Conservation (phyloP, 2,329 filamentous ascomycete species). For the Colletotrichum melonis region DNA sequence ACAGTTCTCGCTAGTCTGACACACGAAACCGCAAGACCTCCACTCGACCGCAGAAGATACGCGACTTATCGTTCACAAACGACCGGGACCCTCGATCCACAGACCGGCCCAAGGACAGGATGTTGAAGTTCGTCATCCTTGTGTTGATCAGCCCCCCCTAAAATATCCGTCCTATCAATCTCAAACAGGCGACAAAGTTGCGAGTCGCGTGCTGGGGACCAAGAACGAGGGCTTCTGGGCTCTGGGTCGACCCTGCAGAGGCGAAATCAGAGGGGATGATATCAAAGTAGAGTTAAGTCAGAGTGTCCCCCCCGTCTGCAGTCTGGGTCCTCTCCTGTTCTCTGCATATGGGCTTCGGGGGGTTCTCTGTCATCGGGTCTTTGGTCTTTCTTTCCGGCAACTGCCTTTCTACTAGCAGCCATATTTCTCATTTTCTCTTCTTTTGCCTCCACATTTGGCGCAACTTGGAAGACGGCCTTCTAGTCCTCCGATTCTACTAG, state of each 20-base stretch:
- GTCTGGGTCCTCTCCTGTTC: conserved; percentile 19
- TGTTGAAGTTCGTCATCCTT: conserved; percentile 42
- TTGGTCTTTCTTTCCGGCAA: conserved; percentile 15
- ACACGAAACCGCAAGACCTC: conserved; percentile 37
- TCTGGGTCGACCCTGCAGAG: conserved; percentile 24
- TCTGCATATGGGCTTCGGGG: conserved; percentile 19
- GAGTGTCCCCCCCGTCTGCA: conserved; percentile 1
- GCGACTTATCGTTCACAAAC: conserved; percentile 31
- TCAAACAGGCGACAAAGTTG: conserved; percentile 56
- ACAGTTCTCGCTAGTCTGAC: conserved; percentile 37
- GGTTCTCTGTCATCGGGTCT: conserved; percentile 23
- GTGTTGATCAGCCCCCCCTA: conserved; percentile 56
- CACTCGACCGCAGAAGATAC: conserved; percentile 33
- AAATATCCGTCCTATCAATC: conserved; percentile 61
- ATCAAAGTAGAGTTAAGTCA: conserved; percentile 35
- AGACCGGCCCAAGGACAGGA: conserved; percentile 32
- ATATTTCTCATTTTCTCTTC: neutral
- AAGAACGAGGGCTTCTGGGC: conserved; percentile 22
- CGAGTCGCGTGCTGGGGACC: conserved; percentile 36
- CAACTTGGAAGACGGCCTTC: neutral
- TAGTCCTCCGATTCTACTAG: conserved; percentile 9
- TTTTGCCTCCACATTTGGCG: neutral
- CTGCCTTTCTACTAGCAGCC: neutral
- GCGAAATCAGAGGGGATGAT: conserved; percentile 28
- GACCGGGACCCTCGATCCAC: conserved; percentile 39